Percentiles rank a stretch among this genome's conserved stretches.
Conservation (phyloP, 352 stramenopile genomes). For the Phytopythium helicoides region DNA sequence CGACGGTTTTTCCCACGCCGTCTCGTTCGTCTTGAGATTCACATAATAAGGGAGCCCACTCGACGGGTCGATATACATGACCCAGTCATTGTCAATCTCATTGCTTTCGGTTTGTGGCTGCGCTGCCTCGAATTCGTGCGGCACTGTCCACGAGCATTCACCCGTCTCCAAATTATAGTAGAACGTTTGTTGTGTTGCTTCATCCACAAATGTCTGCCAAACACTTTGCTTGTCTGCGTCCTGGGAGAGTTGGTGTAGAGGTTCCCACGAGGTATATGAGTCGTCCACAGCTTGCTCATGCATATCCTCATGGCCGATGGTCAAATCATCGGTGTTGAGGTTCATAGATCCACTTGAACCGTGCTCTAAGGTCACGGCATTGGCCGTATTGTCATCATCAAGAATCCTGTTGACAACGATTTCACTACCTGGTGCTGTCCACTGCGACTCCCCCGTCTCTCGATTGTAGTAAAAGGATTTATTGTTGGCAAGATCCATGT, state of each 20-base stretch:
- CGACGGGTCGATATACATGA: slow-evolving; percentile 44
- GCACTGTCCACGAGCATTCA: slow-evolving; percentile 58
- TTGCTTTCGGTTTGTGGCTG: background rate
- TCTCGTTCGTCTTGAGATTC: slow-evolving; percentile 44
- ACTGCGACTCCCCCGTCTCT: slow-evolving; percentile 33
- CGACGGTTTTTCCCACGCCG: slow-evolving; percentile 44
- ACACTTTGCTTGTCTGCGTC: slow-evolving; percentile 18
- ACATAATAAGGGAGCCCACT: slow-evolving; percentile 49
- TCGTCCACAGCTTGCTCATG: background rate
- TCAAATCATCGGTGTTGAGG: slow-evolving; percentile 8
- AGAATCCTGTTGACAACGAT: background rate
- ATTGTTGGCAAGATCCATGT: slow-evolving; percentile 39
- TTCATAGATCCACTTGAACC: slow-evolving; percentile 11
- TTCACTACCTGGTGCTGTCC: slow-evolving; percentile 22
- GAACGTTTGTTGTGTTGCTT: slow-evolving; percentile 47
- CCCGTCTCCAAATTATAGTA: slow-evolving; percentile 68
- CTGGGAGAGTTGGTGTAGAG: slow-evolving; percentile 19
- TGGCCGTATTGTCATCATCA: background rate
- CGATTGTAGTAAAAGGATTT: slow-evolving; percentile 62
- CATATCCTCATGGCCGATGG: background rate
- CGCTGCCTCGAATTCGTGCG: slow-evolving; percentile 10
- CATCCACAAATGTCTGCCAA: slow-evolving; percentile 66
- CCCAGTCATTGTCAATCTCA: slow-evolving; percentile 17
- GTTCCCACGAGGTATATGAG: slow-evolving; percentile 9
- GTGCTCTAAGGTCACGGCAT: background rate